Evolutionary conservation across 345 rosid genomes (phyloP).

Genomic region (Nasturtium officinale): DNA sequence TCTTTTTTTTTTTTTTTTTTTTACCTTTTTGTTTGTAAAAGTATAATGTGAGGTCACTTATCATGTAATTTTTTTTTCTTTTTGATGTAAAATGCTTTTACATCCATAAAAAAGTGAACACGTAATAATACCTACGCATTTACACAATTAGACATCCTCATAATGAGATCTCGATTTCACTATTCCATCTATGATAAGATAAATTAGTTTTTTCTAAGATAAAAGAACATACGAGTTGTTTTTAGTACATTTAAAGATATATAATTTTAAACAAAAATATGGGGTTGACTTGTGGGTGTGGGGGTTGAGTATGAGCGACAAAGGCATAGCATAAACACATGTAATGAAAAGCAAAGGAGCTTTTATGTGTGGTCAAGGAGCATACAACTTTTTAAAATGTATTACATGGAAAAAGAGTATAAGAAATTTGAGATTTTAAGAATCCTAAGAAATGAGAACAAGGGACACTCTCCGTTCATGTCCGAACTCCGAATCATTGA

Average conservation of each 20-base stretch:
- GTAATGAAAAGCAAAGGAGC: slow-evolving; percentile 25
- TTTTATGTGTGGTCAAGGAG: slow-evolving; percentile 12
- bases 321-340: slow-evolving; percentile 8
- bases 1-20: background rate
- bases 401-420: background rate
- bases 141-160: slow-evolving; percentile 16
- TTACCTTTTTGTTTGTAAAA: background rate
- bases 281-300: slow-evolving; percentile 30
- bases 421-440: background rate
- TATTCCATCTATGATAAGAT: background rate
- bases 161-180: background rate
- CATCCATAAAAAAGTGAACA: slow-evolving; percentile 13
- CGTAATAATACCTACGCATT: slow-evolving; percentile 3
- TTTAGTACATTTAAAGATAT: background rate
- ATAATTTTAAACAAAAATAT: background rate
- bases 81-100: too few relatives aligned
- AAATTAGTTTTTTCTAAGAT: background rate
- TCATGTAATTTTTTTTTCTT: too few relatives aligned
- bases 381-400: background rate
- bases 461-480: background rate
- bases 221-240: background rate
- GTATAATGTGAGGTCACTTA: slow-evolving; percentile 8
- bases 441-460: slow-evolving; percentile 15
- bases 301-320: slow-evolving; percentile 12
- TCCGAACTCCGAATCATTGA: slow-evolving; percentile 23